Evolutionary conservation across 495 filamentous ascomycete species (phyloP), one percentile per base, ranked within the genome.

Genomic region (Aspergillus campestris): DNA sequence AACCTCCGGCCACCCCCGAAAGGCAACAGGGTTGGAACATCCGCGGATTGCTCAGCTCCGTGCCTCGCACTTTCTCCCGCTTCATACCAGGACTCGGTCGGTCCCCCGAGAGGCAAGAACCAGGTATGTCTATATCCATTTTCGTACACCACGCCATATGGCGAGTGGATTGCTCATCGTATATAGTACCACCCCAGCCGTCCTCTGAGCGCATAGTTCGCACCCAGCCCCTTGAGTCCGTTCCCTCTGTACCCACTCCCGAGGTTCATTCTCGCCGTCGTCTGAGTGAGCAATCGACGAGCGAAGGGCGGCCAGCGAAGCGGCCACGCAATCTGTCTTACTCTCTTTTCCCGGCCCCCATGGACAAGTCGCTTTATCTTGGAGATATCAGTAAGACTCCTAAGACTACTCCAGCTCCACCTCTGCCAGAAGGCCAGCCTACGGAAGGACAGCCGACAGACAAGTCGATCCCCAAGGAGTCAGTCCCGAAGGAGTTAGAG

Each of bases 51-150:
- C 29, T 60, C 12, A 51, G 40, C 33, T 60, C 57, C 38, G 57
- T 60, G 8, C 57, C 57, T 46, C 53, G 57, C n/a, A 48, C 51
- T 1, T 48, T 59, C 12, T 57, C 54, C 29, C 54, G 58, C 10
- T 35, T 57, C 2, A 24, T 59, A 3, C 52, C 52, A 0, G 7
- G 37, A 15, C 51, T 60, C 34, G 45, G 49, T 10, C 49, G 57
- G n/a, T 47, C 40, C 35, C 44, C 51, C 37, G 47, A 40, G 27
- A 45, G 18, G 10, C 6, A 54, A 49, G 38, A 1, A 18, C 12
- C 33, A 40, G 39, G 49, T 55, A 57, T 42, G 49, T 31, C 34
- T 33, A 14, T 10, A 9, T 0, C 14, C 9, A 15, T 33, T 10
- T 41, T 31, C 39, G 10, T 31, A 24, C 18, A 24, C 18, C 18